Conservation (phyloP, 164 flowering plant species). For the Amborella trichopoda region DNA sequence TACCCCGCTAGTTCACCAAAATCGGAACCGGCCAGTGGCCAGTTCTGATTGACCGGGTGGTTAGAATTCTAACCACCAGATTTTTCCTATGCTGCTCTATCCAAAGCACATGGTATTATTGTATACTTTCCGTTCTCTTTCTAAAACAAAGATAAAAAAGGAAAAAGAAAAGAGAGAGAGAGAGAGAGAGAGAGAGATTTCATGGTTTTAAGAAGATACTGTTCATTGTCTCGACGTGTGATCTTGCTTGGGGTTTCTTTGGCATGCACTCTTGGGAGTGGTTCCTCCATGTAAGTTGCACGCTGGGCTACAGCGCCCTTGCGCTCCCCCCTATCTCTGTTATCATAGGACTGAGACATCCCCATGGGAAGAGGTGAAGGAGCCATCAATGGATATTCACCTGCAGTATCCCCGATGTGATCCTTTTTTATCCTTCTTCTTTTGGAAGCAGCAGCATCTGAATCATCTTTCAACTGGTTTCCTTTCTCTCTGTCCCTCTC, state of each 20-base stretch:
- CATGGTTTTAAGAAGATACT: slow-evolving; percentile 52
- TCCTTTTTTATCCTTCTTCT: slow-evolving; percentile 88
- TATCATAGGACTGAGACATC: slow-evolving; percentile 62
- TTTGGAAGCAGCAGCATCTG: slow-evolving; percentile 63
- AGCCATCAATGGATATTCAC: slow-evolving; percentile 58
- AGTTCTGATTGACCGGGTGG: too few species aligned
- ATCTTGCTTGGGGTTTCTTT: slow-evolving; percentile 71
- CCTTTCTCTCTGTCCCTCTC: slow-evolving; percentile 73
- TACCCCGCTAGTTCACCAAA: too few species aligned
- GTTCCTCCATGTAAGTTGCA: slow-evolving; percentile 62
- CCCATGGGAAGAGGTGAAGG: slow-evolving; percentile 39
- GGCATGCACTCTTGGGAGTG: slow-evolving; percentile 47
- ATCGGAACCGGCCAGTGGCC: too few species aligned
- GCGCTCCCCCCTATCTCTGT: slow-evolving; percentile 72
- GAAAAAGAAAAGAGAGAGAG: too few species aligned
- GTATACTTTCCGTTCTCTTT: too few species aligned
- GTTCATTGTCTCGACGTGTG: slow-evolving; percentile 71
- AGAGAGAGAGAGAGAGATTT: too few species aligned
- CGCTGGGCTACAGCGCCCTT: slow-evolving; percentile 60
- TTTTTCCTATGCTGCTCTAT: too few species aligned
- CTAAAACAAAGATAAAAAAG: too few species aligned
- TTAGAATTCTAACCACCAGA: too few species aligned
- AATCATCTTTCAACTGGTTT: slow-evolving; percentile 58
- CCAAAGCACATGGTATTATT: too few species aligned
- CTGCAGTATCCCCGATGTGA: slow-evolving; percentile 44